Evolutionary conservation across 164 flowering plant species (phyloP).

Genomic region (Annona cherimola): DNA sequence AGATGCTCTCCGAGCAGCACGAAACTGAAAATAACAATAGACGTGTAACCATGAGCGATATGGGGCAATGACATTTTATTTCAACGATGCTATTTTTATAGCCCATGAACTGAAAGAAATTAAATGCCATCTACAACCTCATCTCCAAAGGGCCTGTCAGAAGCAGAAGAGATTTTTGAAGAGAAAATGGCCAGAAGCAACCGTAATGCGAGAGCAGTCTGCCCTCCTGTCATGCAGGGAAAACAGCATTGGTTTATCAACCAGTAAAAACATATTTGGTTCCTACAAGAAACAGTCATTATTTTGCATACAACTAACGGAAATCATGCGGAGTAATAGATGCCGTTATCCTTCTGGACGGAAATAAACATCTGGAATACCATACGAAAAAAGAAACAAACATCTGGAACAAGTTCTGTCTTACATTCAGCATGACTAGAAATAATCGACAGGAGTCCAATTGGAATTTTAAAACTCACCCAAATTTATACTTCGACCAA

Average conservation of each 20-base stretch:
- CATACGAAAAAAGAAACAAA: too few relatives aligned
- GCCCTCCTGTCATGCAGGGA: constrained; percentile 55
- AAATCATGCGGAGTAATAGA: too few relatives aligned
- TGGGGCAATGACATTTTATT: not conserved
- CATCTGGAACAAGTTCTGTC: not conserved
- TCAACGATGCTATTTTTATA: not conserved
- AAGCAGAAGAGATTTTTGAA: constrained; percentile 75
- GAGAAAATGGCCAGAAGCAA: constrained; percentile 78
- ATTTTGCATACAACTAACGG: not conserved
- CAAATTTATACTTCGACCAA: constrained; percentile 80
- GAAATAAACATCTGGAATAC: too few relatives aligned
- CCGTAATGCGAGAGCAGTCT: constrained; percentile 82
- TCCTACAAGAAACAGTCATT: not conserved
- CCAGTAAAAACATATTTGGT: not conserved
- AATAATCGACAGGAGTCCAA: not conserved
- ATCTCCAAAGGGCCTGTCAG: constrained; percentile 82
- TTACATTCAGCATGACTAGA: not conserved
- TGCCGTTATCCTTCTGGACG: too few relatives aligned
- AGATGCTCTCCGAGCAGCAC: constrained; percentile 77
- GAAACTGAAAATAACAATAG: constrained; percentile 48
- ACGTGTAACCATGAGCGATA: too few relatives aligned
- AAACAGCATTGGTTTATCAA: not conserved
- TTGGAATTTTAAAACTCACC: constrained; percentile 32
- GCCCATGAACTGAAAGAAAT: not conserved
- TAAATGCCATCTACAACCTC: constrained; percentile 44